Evolutionary conservation across 2,329 filamentous ascomycete genomes (phyloP).

Genomic region (Lecanicillium sp.): DNA sequence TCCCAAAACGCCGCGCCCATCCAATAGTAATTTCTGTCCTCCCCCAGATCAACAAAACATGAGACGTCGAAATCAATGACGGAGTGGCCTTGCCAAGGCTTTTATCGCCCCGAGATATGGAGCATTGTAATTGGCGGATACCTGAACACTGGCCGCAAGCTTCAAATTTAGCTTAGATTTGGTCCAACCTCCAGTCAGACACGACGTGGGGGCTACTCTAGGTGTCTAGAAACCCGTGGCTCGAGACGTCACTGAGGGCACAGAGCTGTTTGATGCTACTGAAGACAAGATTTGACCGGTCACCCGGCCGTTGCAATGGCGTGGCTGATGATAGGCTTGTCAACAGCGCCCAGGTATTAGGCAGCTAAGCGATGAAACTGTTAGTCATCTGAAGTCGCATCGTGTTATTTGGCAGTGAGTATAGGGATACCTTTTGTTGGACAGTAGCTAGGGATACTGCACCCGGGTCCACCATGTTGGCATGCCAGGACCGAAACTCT

Average conservation of each 20-base stretch:
- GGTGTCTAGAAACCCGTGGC: constrained; percentile 5
- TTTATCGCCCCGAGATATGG: no score
- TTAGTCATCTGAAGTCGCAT: no score
- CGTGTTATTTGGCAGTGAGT: neutral
- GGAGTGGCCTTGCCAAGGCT: no score
- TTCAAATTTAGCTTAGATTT: neutral
- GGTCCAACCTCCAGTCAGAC: neutral
- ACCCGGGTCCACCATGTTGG: constrained; percentile 2
- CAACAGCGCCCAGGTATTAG: constrained; percentile 9
- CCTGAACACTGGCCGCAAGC: no score
- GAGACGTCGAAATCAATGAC: no score
- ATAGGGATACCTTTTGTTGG: constrained; percentile 6
- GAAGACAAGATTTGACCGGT: constrained; percentile 8
- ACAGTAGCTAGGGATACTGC: constrained; percentile 7
- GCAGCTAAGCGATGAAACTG: constrained; percentile 6
- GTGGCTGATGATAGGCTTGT: constrained; percentile 8
- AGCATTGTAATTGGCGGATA: no score
- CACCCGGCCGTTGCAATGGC: constrained; percentile 8
- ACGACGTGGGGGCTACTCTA: no score
- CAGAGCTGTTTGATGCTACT: constrained; percentile 10
- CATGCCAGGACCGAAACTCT: constrained; percentile 4
- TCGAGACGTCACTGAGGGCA: constrained; percentile 6
- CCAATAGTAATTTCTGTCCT: no score
- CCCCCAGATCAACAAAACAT: no score
- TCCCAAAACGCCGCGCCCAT: no score